Evolutionary conservation across 2,329 filamentous ascomycete genomes (phyloP), one percentile per base, ranked within the genome.

Genomic region (Phyllosticta citrichinensis): DNA sequence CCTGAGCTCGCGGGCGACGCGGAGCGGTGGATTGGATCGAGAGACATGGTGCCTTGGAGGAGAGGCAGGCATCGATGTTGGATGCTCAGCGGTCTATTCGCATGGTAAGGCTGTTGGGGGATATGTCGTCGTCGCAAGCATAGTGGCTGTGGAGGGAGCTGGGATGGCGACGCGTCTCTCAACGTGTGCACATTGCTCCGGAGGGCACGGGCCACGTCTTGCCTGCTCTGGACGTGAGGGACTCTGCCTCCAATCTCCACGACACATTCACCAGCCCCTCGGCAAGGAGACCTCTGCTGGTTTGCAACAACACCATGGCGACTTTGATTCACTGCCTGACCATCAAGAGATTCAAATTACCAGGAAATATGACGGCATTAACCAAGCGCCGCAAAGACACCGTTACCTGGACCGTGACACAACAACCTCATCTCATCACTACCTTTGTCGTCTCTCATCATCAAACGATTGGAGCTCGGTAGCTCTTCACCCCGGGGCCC

Each of bases 1-100:
- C 90, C 90, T 73, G 91, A 94, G 81, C 87, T 92, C 72, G 89
- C 85, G 69, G 91, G 91, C 64, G 91, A 94, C 65, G 71, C 70
- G 33, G 60, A 52, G 62, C 58, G 56, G 56, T 47, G 51, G 40
- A 51, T 52, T 25, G 68, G 62, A 68, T 75, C 73, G 72, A 69
- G 70, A 62, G 72, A 71, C 73, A 75, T 75, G 66, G 56, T 52
- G 51, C 47, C 19, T 40, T 25, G 56, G 47, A 33, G 35, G 33
- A 40, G 52, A 47, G 14, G 40, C 40, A 47, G 40, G 14, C 40
- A 47, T 47, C 40, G 40, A 47, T 47, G 40, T 47, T 47, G 40
- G 40, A 47, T 47, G 12, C 40, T 47, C 40, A 47, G 40, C 40
- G 40, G 40, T 47, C 40, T 47, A 47, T n/a, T 47, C 40, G 40